Conservation (phyloP, 208 protist genomes). For the Phytomonas sp. region DNA sequence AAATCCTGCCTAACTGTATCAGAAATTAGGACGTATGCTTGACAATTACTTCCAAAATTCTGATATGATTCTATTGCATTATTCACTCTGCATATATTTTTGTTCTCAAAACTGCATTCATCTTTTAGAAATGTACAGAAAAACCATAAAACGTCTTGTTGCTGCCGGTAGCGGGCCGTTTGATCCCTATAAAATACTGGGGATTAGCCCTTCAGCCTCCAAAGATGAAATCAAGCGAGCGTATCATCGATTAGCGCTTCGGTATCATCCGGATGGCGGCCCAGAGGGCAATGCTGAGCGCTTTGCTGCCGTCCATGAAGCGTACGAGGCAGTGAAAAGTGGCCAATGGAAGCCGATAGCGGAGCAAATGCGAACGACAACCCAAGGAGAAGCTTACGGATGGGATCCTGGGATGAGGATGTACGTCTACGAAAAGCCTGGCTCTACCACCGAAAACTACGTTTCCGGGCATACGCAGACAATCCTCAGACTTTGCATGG, state of each 20-base stretch:
- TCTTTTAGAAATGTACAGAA: not conserved
- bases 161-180: slow-evolving; percentile 51
- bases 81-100: not conserved
- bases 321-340: slow-evolving; percentile 64
- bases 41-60: no score
- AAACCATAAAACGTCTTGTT: not conserved
- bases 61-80: not conserved
- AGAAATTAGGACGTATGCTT: not conserved
- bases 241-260: slow-evolving; percentile 59
- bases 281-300: slow-evolving; percentile 59
- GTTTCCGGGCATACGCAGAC: slow-evolving; percentile 44
- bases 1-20: no score
- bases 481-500: slow-evolving; percentile 38
- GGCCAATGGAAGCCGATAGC: slow-evolving; percentile 31
- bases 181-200: slow-evolving; percentile 79
- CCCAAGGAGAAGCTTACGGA: slow-evolving; percentile 17
- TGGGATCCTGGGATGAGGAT: slow-evolving; percentile 52
- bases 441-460: slow-evolving; percentile 69
- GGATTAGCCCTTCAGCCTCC: slow-evolving; percentile 34
- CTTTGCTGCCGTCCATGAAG: slow-evolving; percentile 76
- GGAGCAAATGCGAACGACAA: slow-evolving; percentile 9
- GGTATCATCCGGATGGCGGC: slow-evolving; percentile 68
- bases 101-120: not conserved
- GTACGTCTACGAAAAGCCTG: slow-evolving; percentile 78
- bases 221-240: slow-evolving; percentile 67